Evolutionary conservation across 75 land plant species (phyloP).

Genomic region (Adiantum capillusveneris): DNA sequence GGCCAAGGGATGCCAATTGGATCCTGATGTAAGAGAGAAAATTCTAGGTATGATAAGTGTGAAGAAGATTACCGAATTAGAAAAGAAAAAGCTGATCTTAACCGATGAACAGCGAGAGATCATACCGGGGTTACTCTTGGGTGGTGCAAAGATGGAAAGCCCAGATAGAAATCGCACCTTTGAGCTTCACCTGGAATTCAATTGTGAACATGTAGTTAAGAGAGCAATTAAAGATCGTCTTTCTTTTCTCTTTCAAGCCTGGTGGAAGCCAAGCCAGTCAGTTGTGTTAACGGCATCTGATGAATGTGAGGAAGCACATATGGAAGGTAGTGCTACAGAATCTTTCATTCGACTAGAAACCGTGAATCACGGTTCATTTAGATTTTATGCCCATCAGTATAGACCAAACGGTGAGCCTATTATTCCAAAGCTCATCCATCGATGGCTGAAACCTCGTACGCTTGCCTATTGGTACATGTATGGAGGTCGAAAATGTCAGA

Average conservation of each 20-base stretch:
- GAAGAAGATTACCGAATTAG: conserved; percentile 30
- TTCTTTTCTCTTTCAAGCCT: conserved; percentile 1
- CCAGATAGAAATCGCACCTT: conserved; percentile 49
- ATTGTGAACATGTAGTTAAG: conserved; percentile 22
- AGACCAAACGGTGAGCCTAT: conserved; percentile 45
- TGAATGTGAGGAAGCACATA: neutral
- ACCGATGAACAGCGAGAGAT: conserved; percentile 70
- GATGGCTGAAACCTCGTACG: conserved; percentile 80
- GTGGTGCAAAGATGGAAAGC: conserved; percentile 51
- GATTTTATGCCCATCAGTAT: conserved; percentile 83
- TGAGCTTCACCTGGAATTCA: conserved; percentile 53
- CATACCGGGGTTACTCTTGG: conserved; percentile 66
- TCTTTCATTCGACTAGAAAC: conserved; percentile 33
- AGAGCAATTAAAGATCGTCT: conserved; percentile 46
- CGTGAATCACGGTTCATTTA: conserved; percentile 55
- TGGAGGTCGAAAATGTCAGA: conserved; percentile 53
- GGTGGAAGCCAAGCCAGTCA: neutral
- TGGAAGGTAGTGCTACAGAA: neutral
- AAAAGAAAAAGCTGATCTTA: conserved; percentile 43
- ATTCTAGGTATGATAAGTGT: conserved; percentile 30
- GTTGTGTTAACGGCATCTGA: neutral
- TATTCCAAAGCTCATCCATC: conserved; percentile 73
- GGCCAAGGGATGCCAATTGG: conserved; percentile 47
- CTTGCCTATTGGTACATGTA: conserved; percentile 98
- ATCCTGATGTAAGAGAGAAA: conserved; percentile 30